phyloP scores from a whole-genome alignment of 2,329 filamentous ascomycete species.

The Fusarium nanum region DNA sequence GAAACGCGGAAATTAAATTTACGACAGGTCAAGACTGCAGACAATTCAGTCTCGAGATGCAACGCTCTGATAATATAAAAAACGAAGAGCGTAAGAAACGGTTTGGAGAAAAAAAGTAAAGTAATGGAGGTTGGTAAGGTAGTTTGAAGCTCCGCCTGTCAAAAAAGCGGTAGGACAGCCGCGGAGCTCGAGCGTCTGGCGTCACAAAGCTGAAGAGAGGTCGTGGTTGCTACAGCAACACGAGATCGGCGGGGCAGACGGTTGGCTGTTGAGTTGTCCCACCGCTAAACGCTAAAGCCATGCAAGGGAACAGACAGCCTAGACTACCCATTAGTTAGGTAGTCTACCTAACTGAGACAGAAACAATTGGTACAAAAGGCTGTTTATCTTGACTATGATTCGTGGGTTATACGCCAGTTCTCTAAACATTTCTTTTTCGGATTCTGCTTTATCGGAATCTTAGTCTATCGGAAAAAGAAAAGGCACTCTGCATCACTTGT shows the following conservation, averaged over 20 bases:
- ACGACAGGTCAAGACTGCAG: constrained; percentile 17
- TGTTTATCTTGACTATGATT: constrained; percentile 4
- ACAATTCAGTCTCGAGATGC: constrained; percentile 20
- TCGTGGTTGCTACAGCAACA: constrained; percentile 23
- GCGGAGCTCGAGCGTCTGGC: constrained; percentile 31
- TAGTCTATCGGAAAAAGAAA: not conserved
- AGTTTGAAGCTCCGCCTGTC: constrained; percentile 38
- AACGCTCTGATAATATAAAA: constrained; percentile 14
- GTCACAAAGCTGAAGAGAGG: constrained; percentile 23
- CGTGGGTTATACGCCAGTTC: not conserved
- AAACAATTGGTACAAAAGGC: constrained; percentile 4
- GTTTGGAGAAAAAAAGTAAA: constrained; percentile 24
- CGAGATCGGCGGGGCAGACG: constrained; percentile 27
- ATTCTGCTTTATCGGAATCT: constrained; percentile 2
- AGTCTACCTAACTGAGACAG: constrained; percentile 16
- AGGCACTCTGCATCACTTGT: constrained; percentile 13
- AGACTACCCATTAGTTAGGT: not conserved
- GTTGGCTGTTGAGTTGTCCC: constrained; percentile 25
- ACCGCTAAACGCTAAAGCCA: constrained; percentile 27
- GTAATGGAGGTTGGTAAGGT: not conserved
- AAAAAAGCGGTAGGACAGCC: constrained; percentile 42
- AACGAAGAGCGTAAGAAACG: constrained; percentile 30
- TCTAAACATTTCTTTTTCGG: not conserved
- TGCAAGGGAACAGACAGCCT: constrained; percentile 11
- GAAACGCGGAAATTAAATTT: constrained; percentile 8